Percentiles rank a stretch among this genome's conserved stretches.
Evolutionary conservation across 768 basidiomycete species (phyloP).

Genomic region (Suillus fuscotomentosus): DNA sequence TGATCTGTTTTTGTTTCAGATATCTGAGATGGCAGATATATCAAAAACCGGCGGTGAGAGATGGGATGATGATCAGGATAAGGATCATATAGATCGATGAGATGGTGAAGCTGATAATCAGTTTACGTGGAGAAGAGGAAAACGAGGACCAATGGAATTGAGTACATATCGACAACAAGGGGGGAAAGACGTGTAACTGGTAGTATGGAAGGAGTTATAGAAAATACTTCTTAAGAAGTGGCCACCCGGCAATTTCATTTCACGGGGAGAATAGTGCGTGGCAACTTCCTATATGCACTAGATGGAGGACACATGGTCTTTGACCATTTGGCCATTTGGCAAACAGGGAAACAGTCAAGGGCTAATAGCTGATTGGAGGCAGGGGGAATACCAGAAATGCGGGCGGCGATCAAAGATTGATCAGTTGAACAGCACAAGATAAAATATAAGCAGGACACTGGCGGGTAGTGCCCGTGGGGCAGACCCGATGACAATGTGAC

Average conservation of each 20-base stretch:
- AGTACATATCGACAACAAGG: background rate
- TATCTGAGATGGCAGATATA: conserved; percentile 3
- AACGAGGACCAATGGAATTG: conserved; percentile 2
- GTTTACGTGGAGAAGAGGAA: conserved; percentile 8
- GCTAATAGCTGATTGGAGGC: background rate
- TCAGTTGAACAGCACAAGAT: background rate
- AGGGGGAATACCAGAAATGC: background rate
- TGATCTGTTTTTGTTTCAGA: conserved; percentile 5
- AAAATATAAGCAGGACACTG: background rate
- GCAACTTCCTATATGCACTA: background rate
- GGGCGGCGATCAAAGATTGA: background rate
- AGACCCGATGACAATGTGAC: background rate
- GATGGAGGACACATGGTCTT: background rate
- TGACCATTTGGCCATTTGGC: background rate
- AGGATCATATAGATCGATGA: conserved; percentile 7
- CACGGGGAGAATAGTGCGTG: background rate
- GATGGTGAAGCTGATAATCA: conserved; percentile 6
- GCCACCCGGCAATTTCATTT: background rate
- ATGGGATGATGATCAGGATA: conserved; percentile 6
- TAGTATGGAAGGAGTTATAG: background rate
- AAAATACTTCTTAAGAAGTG: background rate
- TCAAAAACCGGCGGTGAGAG: background rate
- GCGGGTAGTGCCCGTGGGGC: conserved; percentile 2
- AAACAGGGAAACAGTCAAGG: background rate
- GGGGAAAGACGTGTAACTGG: conserved; percentile 3